Evolutionary conservation across 225 moss, liverwort and hornwort species (phyloP).

Genomic region (Sphagnum tenellum): DNA sequence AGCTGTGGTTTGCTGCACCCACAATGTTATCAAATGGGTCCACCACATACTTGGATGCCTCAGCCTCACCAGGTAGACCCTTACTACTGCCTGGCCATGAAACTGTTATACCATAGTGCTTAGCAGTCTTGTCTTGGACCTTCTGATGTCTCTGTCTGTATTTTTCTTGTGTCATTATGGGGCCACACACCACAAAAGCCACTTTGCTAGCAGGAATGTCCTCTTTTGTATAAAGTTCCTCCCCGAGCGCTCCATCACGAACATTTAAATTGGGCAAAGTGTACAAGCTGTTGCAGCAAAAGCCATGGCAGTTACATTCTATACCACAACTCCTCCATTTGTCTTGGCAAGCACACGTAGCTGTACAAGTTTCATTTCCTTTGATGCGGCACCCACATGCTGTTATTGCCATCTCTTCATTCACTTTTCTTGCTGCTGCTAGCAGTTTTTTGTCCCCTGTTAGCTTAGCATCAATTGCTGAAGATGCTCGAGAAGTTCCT

Average conservation of each 20-base stretch:
- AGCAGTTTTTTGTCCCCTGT: conserved; percentile 31
- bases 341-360: conserved; percentile 8
- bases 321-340: conserved; percentile 33
- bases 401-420: conserved; percentile 16
- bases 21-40: conserved; percentile 50
- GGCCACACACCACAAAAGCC: conserved; percentile 31
- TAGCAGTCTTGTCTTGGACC: conserved; percentile 12
- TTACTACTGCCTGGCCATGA: conserved; percentile 25
- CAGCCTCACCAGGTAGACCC: conserved; percentile 30
- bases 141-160: conserved; percentile 38
- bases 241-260: conserved; percentile 29
- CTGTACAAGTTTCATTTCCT: conserved; percentile 29
- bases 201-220: conserved; percentile 20
- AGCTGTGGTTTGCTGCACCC: conserved; percentile 37
- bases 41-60: conserved; percentile 24
- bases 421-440: conserved; percentile 16
- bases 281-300: conserved; percentile 46
- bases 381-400: conserved; percentile 25
- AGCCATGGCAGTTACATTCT: conserved; percentile 37
- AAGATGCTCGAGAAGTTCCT: conserved; percentile 4
- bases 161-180: conserved; percentile 25
- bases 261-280: conserved; percentile 29
- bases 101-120: conserved; percentile 24
- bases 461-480: conserved; percentile 27
- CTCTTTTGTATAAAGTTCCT: conserved; percentile 35